These are phyloP conservation scores for Candida maltosa DNA, from an alignment of 805 yeast genomes.

Conservation along the genomic window DNA sequence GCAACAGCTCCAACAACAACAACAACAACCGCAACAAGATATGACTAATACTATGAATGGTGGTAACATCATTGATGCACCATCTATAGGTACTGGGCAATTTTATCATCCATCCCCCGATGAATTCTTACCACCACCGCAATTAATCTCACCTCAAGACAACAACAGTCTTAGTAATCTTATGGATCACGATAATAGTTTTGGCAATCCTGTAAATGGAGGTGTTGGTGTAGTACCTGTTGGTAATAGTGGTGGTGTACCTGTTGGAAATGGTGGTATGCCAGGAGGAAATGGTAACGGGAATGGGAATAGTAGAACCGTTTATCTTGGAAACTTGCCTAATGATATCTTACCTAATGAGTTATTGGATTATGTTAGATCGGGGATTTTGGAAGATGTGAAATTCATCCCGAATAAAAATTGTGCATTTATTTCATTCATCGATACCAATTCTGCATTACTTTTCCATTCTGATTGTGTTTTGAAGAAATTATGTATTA, in stretches of 20 bases:
- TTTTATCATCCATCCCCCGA: too few relatives aligned
- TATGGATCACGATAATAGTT: neutral
- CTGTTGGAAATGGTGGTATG: neutral
- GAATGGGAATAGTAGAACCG: constrained; percentile 52
- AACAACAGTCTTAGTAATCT: too few relatives aligned
- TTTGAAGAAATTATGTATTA: constrained; percentile 74
- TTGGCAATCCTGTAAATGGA: neutral
- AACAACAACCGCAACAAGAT: constrained; percentile 8
- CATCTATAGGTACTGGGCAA: constrained; percentile 17
- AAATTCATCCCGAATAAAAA: constrained; percentile 76
- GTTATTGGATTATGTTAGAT: constrained; percentile 82
- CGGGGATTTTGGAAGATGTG: constrained; percentile 83
- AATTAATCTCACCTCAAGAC: too few relatives aligned
- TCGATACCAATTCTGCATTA: constrained; percentile 84
- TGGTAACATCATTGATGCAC: constrained; percentile 7
- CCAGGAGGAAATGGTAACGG: neutral
- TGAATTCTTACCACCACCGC: too few relatives aligned
- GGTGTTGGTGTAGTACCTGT: neutral
- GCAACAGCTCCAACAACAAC: constrained; percentile 10
- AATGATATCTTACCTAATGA: constrained; percentile 76
- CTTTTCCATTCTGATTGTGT: constrained; percentile 93
- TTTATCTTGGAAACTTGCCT: constrained; percentile 87
- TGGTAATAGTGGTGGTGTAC: neutral
- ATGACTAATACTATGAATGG: constrained; percentile 2
- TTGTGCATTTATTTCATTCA: constrained; percentile 87